A percentile compares a stretch with the other conserved stretches of the same genome.
phyloP scores from a whole-genome alignment of 2,329 filamentous ascomycete genomes.

The Colletotrichum australisinense region DNA sequence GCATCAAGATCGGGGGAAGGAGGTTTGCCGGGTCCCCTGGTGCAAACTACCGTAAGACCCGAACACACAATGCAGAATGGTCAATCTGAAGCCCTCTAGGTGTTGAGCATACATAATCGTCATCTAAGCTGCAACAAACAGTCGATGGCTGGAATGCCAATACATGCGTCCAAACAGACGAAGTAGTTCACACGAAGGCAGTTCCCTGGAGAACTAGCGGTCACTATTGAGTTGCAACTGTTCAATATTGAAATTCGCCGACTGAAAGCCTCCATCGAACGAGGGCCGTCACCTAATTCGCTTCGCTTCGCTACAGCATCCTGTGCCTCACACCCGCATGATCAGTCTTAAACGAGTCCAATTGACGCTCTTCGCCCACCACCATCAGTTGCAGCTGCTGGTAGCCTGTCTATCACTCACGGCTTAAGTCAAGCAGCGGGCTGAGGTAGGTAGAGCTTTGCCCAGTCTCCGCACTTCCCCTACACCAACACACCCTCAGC shows the following conservation, averaged over 20 bases:
- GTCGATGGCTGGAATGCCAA: not conserved
- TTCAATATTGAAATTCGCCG: not conserved
- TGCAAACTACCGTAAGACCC: not conserved
- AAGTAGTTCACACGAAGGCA: not conserved
- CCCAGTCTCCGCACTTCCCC: slow-evolving; percentile 17
- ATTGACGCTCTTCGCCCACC: slow-evolving; percentile 4
- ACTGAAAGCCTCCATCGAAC: not conserved
- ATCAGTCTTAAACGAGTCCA: slow-evolving; percentile 11
- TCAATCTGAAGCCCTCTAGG: not conserved
- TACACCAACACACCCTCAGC: not conserved
- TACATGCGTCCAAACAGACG: not conserved
- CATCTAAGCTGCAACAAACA: not conserved
- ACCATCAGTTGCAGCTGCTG: slow-evolving; percentile 18
- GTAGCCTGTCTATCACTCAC: not conserved
- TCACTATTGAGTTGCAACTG: not conserved
- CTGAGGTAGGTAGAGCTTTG: not conserved
- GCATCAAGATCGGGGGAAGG: not conserved
- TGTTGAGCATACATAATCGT: not conserved
- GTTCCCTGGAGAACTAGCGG: not conserved
- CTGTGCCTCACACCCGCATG: slow-evolving; percentile 27
- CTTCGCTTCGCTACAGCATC: slow-evolving; percentile 19
- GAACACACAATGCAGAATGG: not conserved
- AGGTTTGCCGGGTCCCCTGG: not conserved
- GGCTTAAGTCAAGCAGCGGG: not conserved
- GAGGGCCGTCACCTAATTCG: not conserved